Base-by-base conservation (phyloP, 495 filamentous ascomycete genomes). In the Aspergillus saccharolyticus region DNA sequence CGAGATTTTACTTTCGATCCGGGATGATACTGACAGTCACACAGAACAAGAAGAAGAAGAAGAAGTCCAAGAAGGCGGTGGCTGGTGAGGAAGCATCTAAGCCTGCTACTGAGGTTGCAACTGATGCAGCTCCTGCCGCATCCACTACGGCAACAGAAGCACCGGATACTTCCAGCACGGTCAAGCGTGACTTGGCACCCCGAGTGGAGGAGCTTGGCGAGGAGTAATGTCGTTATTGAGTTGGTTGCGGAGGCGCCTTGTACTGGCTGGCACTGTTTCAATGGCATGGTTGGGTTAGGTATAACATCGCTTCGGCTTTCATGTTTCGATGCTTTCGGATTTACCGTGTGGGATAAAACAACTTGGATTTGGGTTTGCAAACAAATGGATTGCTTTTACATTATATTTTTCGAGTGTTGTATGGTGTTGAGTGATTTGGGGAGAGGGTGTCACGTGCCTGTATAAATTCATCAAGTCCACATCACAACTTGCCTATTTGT, bases 31-130 rank as follows among this genome's bases (percentile, higher is more conserved):
- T 63, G 52, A 65, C 48, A 30, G 20, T 20, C 21, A 43, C 21
- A 25, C 33, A 67, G 64, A 70, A 67, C 68, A 80, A 72, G 62
- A 73, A 71, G 62, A 75, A 85, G 70, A 81, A 85, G 70, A 80
- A 82, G 55, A 88, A 88, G 75, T 82, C 84, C 64, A 86, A 84
- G 75, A 86, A 86, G 74, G 74, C 78, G 70, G 78, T 70, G 16
- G 70, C 67, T 69, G 79, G 78, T 59, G 64, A 71, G 20, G 69
- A 70, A 22, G 63, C 79, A 14, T 84, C 83, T 10, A 83, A 81
- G 22, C 83, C 83, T 0, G 83, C 84, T 6, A 80, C 80, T 4
- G 78, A 83, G 10, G 72, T 76, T n/a, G 45, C 55, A 39, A 57
- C 53, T 8, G 79, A 85, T 53, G 66, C 81, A 28, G 65, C 80